A percentile compares a stretch with the other conserved stretches of the same genome.
These are phyloP conservation scores for Chaetomiaceae sp. DNA, from an alignment of 2,329 filamentous ascomycete genomes.

Conservation along the genomic window DNA sequence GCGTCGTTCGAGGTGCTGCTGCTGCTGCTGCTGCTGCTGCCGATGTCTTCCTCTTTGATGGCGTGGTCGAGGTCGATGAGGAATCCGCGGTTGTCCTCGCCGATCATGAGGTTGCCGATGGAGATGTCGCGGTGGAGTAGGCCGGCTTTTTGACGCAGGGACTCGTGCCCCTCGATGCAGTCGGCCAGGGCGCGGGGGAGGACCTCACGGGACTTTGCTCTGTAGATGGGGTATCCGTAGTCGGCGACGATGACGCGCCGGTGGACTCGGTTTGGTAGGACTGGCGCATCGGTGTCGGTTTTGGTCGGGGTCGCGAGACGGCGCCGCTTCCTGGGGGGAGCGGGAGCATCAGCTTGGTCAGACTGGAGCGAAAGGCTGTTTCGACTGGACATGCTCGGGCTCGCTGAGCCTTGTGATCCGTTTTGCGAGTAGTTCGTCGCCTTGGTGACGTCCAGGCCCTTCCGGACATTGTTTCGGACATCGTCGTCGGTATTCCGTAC, in stretches of 20 bases:
- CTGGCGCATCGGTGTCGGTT: not conserved
- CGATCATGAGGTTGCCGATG: not conserved
- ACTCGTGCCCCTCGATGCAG: not conserved
- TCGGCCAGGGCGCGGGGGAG: not conserved
- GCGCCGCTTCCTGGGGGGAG: constrained; percentile 1
- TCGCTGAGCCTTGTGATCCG: not conserved
- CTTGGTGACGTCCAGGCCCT: not conserved
- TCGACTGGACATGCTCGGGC: not conserved
- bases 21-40: too few relatives aligned
- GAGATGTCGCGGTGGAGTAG: not conserved
- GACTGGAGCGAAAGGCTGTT: constrained; percentile 6
- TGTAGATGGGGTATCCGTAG: not conserved
- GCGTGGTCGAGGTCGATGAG: not conserved
- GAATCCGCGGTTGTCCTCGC: not conserved
- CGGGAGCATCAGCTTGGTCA: not conserved
- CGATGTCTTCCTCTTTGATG: not conserved
- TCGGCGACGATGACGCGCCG: not conserved
- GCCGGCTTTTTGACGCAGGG: not conserved
- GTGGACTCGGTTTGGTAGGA: constrained; percentile 2
- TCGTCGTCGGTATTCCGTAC: not conserved
- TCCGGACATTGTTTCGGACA: not conserved
- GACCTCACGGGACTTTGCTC: not conserved
- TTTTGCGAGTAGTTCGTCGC: not conserved
- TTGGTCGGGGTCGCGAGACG: not conserved
- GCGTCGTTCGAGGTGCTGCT: too few relatives aligned